These are phyloP conservation scores for Ophiosphaerella herpotricha DNA, from an alignment of 2,329 filamentous ascomycete genomes.

Conservation along the genomic window DNA sequence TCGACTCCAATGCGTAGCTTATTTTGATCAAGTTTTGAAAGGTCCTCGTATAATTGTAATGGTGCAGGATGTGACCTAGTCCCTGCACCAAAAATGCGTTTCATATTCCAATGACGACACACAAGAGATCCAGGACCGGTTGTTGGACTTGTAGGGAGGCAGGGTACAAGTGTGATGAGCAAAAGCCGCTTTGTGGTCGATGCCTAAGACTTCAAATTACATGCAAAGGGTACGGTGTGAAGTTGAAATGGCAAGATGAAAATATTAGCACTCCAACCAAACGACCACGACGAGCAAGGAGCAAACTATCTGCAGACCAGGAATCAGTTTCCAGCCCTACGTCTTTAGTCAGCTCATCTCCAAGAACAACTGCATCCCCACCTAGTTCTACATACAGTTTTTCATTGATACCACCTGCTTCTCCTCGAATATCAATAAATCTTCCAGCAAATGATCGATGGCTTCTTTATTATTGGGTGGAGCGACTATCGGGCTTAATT, in stretches of 20 bases:
- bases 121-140: slow-evolving; percentile 36
- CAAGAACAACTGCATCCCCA: slow-evolving; percentile 6
- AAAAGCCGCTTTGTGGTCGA: slow-evolving; percentile 33
- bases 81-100: slow-evolving; percentile 8
- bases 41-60: not conserved
- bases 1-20: too few relatives aligned
- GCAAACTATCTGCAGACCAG: slow-evolving; percentile 14
- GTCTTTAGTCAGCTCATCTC: slow-evolving; percentile 16
- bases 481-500: slow-evolving; percentile 30
- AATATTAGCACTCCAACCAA: slow-evolving; percentile 13
- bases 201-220: slow-evolving; percentile 34
- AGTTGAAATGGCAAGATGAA: slow-evolving; percentile 34
- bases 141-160: slow-evolving; percentile 42
- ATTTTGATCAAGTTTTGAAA: too few relatives aligned
- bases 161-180: slow-evolving; percentile 41
- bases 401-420: slow-evolving; percentile 8
- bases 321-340: slow-evolving; percentile 13
- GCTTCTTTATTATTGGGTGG: slow-evolving; percentile 35
- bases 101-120: slow-evolving; percentile 18
- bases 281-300: slow-evolving; percentile 19
- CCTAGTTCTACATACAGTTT: slow-evolving; percentile 12
- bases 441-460: slow-evolving; percentile 25
- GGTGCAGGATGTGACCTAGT: not conserved
- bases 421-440: slow-evolving; percentile 10
- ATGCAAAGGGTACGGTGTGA: slow-evolving; percentile 38